phyloP scores from a whole-genome alignment of 768 basidiomycete genomes.

The Trametes punicea region DNA sequence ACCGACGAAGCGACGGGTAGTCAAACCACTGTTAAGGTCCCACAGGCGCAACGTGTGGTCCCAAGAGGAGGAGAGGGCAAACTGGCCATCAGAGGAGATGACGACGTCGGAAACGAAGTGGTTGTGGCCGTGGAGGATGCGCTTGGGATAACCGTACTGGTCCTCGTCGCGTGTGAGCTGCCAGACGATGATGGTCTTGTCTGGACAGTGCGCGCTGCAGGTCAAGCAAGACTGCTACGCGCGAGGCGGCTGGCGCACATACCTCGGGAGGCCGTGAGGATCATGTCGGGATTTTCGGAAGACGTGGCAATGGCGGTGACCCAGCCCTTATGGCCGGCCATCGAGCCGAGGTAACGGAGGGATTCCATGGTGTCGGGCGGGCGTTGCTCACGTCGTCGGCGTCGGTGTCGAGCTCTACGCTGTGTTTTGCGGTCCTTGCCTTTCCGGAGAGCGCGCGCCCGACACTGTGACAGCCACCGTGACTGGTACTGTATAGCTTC shows the following conservation, averaged over 20 bases:
- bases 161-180: conserved; percentile 92
- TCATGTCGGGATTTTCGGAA: conserved; percentile 98
- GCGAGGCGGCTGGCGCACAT: conserved; percentile 29
- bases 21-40: conserved; percentile 97
- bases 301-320: conserved; percentile 98
- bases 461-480: conserved; percentile 59
- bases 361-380: conserved; percentile 48
- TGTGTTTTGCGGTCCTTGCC: conserved; percentile 21
- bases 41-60: conserved; percentile 99
- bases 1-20: conserved; percentile 96
- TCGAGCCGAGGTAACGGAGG: conserved; percentile 86
- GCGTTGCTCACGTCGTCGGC: conserved; percentile 27
- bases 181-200: conserved; percentile 99
- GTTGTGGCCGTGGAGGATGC: conserved; percentile 97
- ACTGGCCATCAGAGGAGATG: conserved; percentile 98
- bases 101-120: conserved; percentile 99
- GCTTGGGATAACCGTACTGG: conserved; percentile 93
- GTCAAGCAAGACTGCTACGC: conserved; percentile 18
- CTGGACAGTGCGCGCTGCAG: conserved; percentile 38
- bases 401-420: conserved; percentile 31
- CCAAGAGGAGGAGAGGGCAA: conserved; percentile 98
- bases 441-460: conserved; percentile 25
- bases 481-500: conserved; percentile 56
- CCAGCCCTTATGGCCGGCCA: conserved; percentile 95
- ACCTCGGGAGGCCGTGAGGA: conserved; percentile 98